Base-by-base conservation (phyloP, 768 basidiomycete species). In the Jaapia argillacea region DNA sequence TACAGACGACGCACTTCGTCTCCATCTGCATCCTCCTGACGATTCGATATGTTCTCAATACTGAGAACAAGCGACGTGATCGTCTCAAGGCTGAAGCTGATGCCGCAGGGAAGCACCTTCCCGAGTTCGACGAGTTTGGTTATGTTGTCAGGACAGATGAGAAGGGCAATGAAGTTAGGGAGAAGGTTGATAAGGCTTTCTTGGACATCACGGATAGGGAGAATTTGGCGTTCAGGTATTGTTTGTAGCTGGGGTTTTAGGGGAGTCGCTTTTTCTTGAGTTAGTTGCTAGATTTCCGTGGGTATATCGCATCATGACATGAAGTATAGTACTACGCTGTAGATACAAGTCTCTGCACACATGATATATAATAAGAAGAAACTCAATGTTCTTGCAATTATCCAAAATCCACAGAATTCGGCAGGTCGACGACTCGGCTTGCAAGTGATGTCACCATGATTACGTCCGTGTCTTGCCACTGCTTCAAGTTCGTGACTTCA, bases 61-160 rank as follows among this genome's bases (percentile, higher is more conserved):
- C 46, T 50, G 57, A 51, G 36, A 46, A 22, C 47, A 48, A 3
- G 33, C 44, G 38, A 4, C 36, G 59, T 6, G 58, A 60, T 35
- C 45, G 45, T 42, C 31, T 41, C 4, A 20, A 42, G 28, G 45
- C 35, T 16, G 41, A 42, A 5, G 54, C 49, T 21, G 46, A 49
- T 5, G 45, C 35, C 36, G 49, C 49, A 31, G 54, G 51, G 31
- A 43, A 43, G 6, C 35, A 28, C 14, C 14, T 21, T 21, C 47
- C 48, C 14, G 38, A 45, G 49, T 28, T 39, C 26, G 36, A 45
- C 4, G 49, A 51, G 39, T 50, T 28, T 26, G 51, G 49, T 10
- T 52, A 41, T 27, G 39, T 52, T 27, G 48, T 44, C 39, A 37
- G 36, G n/a, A 26, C 33, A 14, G 28, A 38, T 26, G 47, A 44